Evolutionary conservation across 208 protist species (phyloP).

Genomic region (Wallacemonas sp.): DNA sequence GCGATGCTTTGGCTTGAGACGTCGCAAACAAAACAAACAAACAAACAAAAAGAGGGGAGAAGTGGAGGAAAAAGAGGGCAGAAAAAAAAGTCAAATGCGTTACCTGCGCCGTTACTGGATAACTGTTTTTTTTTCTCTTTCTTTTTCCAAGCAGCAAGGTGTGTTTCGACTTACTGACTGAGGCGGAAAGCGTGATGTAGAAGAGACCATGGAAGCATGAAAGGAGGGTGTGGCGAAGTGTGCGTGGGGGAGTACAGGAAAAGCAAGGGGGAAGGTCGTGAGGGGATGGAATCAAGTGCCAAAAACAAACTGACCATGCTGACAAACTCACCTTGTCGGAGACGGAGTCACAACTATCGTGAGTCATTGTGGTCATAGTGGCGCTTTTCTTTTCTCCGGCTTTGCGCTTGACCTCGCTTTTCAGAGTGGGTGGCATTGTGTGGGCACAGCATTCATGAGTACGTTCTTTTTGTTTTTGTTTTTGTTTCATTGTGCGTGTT

Average conservation of each 20-base stretch:
- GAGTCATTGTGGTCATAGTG: too few relatives aligned
- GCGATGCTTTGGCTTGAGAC: too few relatives aligned
- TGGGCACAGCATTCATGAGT: too few relatives aligned
- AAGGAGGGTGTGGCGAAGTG: neutral
- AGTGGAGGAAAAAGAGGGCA: neutral
- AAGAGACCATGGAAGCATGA: neutral
- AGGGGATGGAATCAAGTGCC: too few relatives aligned
- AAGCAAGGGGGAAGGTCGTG: neutral
- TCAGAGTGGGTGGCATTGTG: too few relatives aligned
- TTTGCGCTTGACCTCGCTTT: too few relatives aligned
- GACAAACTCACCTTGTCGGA: too few relatives aligned
- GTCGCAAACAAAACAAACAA: conserved; percentile 12
- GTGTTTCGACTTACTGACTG: neutral
- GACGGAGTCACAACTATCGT: too few relatives aligned
- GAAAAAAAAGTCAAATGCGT: conserved; percentile 7
- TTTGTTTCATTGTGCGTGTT: too few relatives aligned
- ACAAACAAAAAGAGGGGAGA: conserved; percentile 14
- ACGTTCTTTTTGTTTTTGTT: too few relatives aligned
- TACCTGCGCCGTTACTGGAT: neutral
- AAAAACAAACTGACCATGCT: too few relatives aligned
- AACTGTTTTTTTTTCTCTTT: conserved; percentile 6
- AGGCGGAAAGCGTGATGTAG: neutral
- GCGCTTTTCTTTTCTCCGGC: too few relatives aligned
- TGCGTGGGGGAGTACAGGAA: neutral
- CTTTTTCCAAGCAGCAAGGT: neutral